A percentile compares a stretch with the other conserved stretches of the same genome.
These are phyloP conservation scores for Quercus dentata DNA, from an alignment of 306 rosid species.

Conservation along the genomic window DNA sequence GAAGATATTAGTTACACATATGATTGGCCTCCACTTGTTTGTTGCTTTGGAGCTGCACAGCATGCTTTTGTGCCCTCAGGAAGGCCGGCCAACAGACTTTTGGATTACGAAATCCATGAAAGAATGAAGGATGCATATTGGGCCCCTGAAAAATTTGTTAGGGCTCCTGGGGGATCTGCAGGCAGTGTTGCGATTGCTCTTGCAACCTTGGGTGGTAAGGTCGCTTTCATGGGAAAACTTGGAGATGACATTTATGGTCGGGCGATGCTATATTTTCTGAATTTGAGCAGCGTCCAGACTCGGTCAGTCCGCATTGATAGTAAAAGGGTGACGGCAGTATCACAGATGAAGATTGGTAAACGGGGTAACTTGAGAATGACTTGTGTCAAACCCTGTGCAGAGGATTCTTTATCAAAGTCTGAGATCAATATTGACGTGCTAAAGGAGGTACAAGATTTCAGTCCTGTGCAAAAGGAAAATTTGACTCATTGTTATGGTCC, in stretches of 20 bases:
- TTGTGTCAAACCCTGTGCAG: constrained; percentile 80
- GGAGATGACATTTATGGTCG: constrained; percentile 84
- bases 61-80: constrained; percentile 92
- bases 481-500: not conserved
- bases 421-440: constrained; percentile 82
- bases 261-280: constrained; percentile 78
- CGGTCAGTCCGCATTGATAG: constrained; percentile 72
- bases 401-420: constrained; percentile 74
- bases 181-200: constrained; percentile 90
- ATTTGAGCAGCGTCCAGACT: constrained; percentile 76
- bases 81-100: constrained; percentile 78
- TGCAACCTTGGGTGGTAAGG: constrained; percentile 87
- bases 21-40: constrained; percentile 97
- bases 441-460: constrained; percentile 71
- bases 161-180: constrained; percentile 87
- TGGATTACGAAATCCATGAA: constrained; percentile 73
- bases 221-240: constrained; percentile 96
- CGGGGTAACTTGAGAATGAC: constrained; percentile 65
- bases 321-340: constrained; percentile 60
- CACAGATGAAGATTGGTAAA: constrained; percentile 80
- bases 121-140: constrained; percentile 67
- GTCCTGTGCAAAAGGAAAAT: constrained; percentile 4
- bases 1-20: constrained; percentile 77
- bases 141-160: constrained; percentile 73
- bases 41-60: constrained; percentile 94